Base-by-base conservation (phyloP, 306 rosid genomes). In the Cicer cuneatum region DNA sequence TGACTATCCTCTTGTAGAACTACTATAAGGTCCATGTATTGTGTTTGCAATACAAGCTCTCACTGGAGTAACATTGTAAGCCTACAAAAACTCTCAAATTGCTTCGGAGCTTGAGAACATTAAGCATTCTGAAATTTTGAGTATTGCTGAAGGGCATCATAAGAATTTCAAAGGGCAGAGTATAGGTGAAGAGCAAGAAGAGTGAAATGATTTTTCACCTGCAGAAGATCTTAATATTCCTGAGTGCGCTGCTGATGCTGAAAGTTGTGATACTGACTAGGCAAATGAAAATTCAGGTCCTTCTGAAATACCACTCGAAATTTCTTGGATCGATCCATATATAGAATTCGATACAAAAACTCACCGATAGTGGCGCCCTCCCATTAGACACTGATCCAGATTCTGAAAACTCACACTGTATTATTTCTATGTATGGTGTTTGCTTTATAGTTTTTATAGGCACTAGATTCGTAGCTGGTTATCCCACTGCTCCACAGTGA, bases 1-100 rank as follows among this genome's bases (percentile, higher is more conserved):
- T 16, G 12, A 18, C 59, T 82, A 45, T 37, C 92, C 89, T 41
- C 74, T 86, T 12, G 78, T 73, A 42, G 92, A 91, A 76, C 67
- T 93, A 5, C 77, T 89, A 77, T 69, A 86, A 29, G 97, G 89
- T 65, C 97, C 96, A 15, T 93, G 98, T 75, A 90, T 90, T 54
- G 94, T 92, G 64, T 91, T 89, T 82, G 94, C 94, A 48, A 80
- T 90, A 72, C 90, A 90, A 78, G 87, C 89, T 75, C 90, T 91
- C 70, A 82, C 91, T n/a, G 91, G 86, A 71, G 68, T 14, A 69
- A 74, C 81, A 24, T 77, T 85, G 52, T 90, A 83, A 4, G 42
- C 71, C 76, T 72, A 82, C 40, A 83, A 72, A 65, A 73, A 18
- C 78, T 73, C 85, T 13, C 82, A 74, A 53, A 42, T 72, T 43